Conservation (phyloP, 2,329 filamentous ascomycete genomes). For the Aspergillus sp. region DNA sequence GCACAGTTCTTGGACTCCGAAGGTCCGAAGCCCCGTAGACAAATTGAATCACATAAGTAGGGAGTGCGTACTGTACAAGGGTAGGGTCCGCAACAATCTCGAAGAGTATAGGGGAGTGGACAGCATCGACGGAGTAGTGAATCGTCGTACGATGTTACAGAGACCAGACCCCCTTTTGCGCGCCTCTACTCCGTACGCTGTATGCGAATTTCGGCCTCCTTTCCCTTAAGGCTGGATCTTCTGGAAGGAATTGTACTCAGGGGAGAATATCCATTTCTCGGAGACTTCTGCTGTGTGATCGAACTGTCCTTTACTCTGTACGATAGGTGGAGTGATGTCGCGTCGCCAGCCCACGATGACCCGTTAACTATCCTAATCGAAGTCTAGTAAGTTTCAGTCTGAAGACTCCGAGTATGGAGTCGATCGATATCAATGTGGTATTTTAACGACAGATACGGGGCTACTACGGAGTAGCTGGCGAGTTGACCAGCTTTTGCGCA, state of each 20-base stretch:
- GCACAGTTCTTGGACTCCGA: background rate
- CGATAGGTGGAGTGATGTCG: slow-evolving; percentile 15
- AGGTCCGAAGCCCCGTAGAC: background rate
- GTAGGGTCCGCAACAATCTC: too few relatives aligned
- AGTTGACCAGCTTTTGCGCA: background rate
- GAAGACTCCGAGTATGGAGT: background rate
- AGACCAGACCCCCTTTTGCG: background rate
- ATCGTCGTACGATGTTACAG: background rate
- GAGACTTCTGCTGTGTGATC: background rate
- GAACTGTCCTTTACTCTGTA: background rate
- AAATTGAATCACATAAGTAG: too few relatives aligned
- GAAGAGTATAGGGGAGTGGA: background rate
- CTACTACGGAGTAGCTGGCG: background rate
- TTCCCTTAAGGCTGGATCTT: too few relatives aligned
- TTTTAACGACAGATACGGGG: background rate
- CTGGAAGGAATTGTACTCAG: too few relatives aligned
- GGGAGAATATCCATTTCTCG: background rate
- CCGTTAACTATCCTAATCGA: background rate
- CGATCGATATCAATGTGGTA: background rate
- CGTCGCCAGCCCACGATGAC: slow-evolving; percentile 3
- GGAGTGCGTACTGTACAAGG: too few relatives aligned
- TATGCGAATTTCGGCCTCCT: too few relatives aligned
- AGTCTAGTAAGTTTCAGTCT: slow-evolving; percentile 7
- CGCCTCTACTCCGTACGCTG: background rate
- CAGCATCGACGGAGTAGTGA: background rate